Base-by-base conservation (phyloP, 345 rosid species). In the Carallia pectinifolia region DNA sequence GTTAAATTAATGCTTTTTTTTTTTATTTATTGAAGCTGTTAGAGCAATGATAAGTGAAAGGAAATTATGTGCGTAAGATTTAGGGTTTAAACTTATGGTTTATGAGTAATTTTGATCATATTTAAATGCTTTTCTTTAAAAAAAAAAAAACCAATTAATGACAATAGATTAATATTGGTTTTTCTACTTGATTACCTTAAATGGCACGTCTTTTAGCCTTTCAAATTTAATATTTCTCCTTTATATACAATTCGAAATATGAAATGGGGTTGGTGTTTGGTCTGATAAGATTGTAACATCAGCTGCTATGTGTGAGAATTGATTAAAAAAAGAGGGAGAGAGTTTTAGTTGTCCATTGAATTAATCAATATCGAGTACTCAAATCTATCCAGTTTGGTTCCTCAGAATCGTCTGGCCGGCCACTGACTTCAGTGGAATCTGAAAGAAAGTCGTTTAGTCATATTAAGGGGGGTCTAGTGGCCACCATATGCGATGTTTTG, bases 321-420 rank as follows among this genome's bases (percentile, higher is more conserved):
- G 6, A 27, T 27, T 1, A 10, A 9, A 55, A 3, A 44, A 4
- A 44, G 16, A 44, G 50, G 12, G 2, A 12, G 13, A 44, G 34
- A 33, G 34, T 1, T 2, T 33, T 33, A 10, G 3, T 2, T 44
- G 50, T 44, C 50, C 50, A 44, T 44, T 2, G 17, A 23, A 23
- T 23, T 23, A 23, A 44, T 12, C 12, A 44, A 12, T 44, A 12
- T 44, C 50, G 17, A 44, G 12, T 44, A 0, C 17, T 9, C 9
- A 10, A 44, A 44, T 44, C 50, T 44, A 44, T 85, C 78, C 34
- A 58, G 39, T 19, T 17, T 63, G 78, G 74, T 61, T 65, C 60
- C 48, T 9, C 69, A 72, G 88, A 86, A 82, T 85, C 88, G 50
- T 73, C 71, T 66, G 82, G 89, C 72, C 87, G 87, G 84, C 83